Base-by-base conservation (phyloP, 1,284 basidiomycete genomes). In the Cutaneotrichosporon spelunceum region DNA sequence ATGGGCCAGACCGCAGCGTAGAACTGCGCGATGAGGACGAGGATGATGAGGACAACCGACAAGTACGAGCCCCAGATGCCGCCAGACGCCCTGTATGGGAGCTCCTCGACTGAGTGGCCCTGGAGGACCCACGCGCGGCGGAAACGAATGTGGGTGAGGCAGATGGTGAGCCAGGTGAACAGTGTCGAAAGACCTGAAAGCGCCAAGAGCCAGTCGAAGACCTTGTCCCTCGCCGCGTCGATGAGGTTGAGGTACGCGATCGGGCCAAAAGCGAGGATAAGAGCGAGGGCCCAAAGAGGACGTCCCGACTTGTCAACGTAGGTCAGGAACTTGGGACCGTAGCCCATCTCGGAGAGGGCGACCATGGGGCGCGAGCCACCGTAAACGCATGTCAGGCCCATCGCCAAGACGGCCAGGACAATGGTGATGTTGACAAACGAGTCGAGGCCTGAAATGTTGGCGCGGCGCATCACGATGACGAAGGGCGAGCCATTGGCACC, bases 251-350 rank as follows among this genome's bases (percentile, higher is more conserved):
- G 71, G 68, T 78, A 80, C 26, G 78, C 78, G 53, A 81, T 73
- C 16, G 79, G 78, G 30, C 64, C 73, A 53, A 76, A 79, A 50
- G 67, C 60, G 27, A 79, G 60, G 70, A 80, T 66, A 67, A 70
- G 62, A 53, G 78, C 26, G 16, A 81, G 72, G 10, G 82, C 80
- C 56, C 65, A 78, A 6, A 81, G 68, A 1, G 82, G 83, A 21
- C 82, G 79, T 33, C 82, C 82, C 21, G 79, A 68, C 66, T 82
- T 81, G 78, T 84, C 82, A 57, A 83, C 78, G 68, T 81, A 80
- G 49, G 71, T 69, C 70, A 81, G 81, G 66, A 70, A 29, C 57
- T 70, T 73, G 61, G 82, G 82, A 1, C 80, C 81, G 67, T 79
- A 80, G 24, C 81, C 80, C 30, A 71, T 75, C 65, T 79, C 74